Percentiles rank a stretch among this genome's conserved stretches.
Evolutionary conservation across 306 rosid genomes (phyloP).

Genomic region (Casuarina glauca): DNA sequence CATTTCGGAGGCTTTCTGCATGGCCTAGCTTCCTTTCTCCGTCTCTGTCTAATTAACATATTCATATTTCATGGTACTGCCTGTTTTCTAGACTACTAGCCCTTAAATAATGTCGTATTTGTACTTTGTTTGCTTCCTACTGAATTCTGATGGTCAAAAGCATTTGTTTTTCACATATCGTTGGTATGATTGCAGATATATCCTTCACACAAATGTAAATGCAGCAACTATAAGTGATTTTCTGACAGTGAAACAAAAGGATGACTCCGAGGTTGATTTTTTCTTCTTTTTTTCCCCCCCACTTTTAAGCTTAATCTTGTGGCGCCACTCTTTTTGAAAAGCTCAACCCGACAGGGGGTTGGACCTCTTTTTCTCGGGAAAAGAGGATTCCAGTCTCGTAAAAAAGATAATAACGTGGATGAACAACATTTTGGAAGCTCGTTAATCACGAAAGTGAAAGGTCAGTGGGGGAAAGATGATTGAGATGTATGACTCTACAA

Average conservation of each 20-base stretch:
- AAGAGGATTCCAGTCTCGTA: constrained; percentile 56
- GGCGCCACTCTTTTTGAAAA: constrained; percentile 22
- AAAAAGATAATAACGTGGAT: constrained; percentile 49
- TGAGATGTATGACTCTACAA: constrained; percentile 37
- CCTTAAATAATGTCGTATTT: background rate
- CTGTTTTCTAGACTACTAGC: background rate
- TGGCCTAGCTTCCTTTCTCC: constrained; percentile 1
- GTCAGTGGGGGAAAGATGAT: constrained; percentile 36
- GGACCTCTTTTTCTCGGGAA: constrained; percentile 31
- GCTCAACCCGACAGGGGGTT: constrained; percentile 15
- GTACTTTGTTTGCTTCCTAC: background rate
- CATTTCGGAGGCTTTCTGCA: constrained; percentile 2
- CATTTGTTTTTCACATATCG: background rate
- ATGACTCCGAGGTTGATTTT: constrained; percentile 19
- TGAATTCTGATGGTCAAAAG: background rate
- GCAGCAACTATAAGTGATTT: background rate
- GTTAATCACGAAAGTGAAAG: constrained; percentile 38
- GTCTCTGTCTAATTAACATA: background rate
- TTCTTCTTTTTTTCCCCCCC: background rate
- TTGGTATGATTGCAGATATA: background rate
- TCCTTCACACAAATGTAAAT: no score
- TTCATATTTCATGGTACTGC: no score
- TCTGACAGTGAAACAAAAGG: constrained; percentile 16
- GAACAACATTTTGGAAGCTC: constrained; percentile 43
- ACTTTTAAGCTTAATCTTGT: constrained; percentile 23